Percentiles rank a stretch among this genome's conserved stretches.
Conservation (phyloP, 352 stramenopile genomes). For the Phytophthora pinifolia region DNA sequence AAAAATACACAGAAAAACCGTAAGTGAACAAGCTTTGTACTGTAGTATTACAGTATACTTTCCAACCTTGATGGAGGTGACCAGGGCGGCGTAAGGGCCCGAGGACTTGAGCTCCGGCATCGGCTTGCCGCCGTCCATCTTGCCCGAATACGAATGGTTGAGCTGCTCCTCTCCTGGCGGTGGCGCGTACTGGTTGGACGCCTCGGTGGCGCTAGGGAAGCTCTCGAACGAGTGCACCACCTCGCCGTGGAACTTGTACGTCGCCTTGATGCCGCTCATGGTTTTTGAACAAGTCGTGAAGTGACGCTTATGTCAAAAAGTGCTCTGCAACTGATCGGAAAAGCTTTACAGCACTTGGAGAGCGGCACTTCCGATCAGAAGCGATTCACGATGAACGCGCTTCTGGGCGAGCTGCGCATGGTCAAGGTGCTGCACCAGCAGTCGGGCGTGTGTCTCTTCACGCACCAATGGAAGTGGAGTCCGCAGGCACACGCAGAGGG, state of each 20-base stretch:
- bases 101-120: constrained; percentile 70
- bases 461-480: constrained; percentile 82
- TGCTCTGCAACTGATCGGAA: neutral
- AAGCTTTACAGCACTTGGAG: neutral
- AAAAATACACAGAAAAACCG: neutral
- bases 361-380: neutral
- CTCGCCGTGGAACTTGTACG: constrained; percentile 67
- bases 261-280: constrained; percentile 64
- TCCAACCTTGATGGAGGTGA: constrained; percentile 72
- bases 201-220: constrained; percentile 52
- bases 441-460: constrained; percentile 76
- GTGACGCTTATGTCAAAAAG: neutral
- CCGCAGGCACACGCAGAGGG: constrained; percentile 69
- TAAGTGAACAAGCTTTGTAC: neutral
- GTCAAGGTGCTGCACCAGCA: constrained; percentile 71
- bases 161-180: constrained; percentile 35
- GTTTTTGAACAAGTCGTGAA: neutral
- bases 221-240: constrained; percentile 69
- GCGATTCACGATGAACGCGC: constrained; percentile 31
- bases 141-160: constrained; percentile 70
- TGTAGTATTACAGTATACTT: constrained; percentile 1
- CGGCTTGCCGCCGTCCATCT: constrained; percentile 60
- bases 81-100: constrained; percentile 68
- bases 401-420: constrained; percentile 58
- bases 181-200: constrained; percentile 72